Conservation (phyloP, 2,329 filamentous ascomycete genomes). For the Didymella glomerata region DNA sequence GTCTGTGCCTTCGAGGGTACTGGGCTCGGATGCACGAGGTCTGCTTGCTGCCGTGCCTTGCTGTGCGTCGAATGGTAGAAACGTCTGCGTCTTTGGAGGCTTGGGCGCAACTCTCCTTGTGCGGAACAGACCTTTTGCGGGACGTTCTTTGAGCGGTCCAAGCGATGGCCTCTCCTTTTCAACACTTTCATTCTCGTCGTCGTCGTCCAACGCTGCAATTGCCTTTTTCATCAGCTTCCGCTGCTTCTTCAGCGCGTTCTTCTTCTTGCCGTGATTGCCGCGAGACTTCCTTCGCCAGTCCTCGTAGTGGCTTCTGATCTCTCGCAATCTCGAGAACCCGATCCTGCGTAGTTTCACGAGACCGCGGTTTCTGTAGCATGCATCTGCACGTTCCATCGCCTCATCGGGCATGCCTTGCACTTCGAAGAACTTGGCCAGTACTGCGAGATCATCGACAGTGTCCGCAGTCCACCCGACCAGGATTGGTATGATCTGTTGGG, state of each 20-base stretch:
- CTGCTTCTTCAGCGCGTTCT: constrained; percentile 39
- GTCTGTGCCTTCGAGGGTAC: constrained; percentile 40
- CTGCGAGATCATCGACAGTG: constrained; percentile 78
- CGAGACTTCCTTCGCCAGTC: constrained; percentile 37
- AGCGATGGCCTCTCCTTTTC: constrained; percentile 31
- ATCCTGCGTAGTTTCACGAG: constrained; percentile 56
- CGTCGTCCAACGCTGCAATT: constrained; percentile 28
- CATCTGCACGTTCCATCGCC: constrained; percentile 59
- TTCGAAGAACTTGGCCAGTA: constrained; percentile 86
- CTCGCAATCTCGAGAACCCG: constrained; percentile 42
- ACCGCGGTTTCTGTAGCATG: constrained; percentile 74
- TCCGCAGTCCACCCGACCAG: constrained; percentile 76
- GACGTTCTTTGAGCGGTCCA: constrained; percentile 33
- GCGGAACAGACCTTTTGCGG: constrained; percentile 42
- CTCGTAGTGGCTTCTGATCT: constrained; percentile 40
- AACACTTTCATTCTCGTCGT: constrained; percentile 27
- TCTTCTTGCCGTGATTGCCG: constrained; percentile 41
- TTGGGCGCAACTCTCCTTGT: constrained; percentile 30
- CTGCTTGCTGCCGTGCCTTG: not conserved
- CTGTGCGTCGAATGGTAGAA: constrained; percentile 39
- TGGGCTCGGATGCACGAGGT: constrained; percentile 16
- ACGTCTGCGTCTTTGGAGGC: constrained; percentile 35
- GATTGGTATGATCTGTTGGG: constrained; percentile 78
- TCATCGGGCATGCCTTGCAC: constrained; percentile 68
- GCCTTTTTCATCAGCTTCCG: constrained; percentile 39